A percentile compares a stretch with the other conserved stretches of the same genome.
These are phyloP conservation scores for Exophiala sp. DNA, from an alignment of 2,329 filamentous ascomycete genomes.

Conservation along the genomic window DNA sequence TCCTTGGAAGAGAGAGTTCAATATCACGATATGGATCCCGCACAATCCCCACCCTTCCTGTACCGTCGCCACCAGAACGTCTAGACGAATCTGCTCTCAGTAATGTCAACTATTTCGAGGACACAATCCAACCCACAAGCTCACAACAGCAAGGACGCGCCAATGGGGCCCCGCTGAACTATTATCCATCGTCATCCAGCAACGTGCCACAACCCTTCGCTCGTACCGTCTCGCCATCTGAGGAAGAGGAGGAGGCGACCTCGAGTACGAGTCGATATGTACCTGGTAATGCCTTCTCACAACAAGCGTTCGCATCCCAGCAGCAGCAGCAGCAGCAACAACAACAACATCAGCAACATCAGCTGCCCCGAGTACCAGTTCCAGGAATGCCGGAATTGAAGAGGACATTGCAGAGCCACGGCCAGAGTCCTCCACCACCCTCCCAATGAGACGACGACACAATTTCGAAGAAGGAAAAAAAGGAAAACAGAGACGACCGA, in stretches of 20 bases:
- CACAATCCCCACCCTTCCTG: constrained; percentile 23
- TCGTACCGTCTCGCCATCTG: constrained; percentile 8
- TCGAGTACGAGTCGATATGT: constrained; percentile 15
- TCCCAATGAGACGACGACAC: constrained; percentile 8
- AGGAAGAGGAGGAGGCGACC: constrained; percentile 1
- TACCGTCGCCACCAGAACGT: constrained; percentile 19
- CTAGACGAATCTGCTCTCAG: constrained; percentile 4
- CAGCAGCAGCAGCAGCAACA: background rate
- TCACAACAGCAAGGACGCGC: constrained; percentile 9
- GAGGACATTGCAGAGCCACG: constrained; percentile 5
- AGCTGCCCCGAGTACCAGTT: constrained; percentile 16
- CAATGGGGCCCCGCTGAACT: constrained; percentile 12
- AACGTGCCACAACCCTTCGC: background rate
- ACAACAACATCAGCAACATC: background rate
- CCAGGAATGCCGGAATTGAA: constrained; percentile 27
- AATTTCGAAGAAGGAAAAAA: too few relatives aligned
- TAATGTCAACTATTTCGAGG: constrained; percentile 26
- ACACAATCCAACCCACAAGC: constrained; percentile 16
- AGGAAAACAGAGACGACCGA: background rate
- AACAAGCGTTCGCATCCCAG: constrained; percentile 17
- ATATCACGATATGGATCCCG: constrained; percentile 11
- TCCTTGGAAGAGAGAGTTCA: constrained; percentile 3
- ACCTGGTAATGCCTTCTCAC: constrained; percentile 29
- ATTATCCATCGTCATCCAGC: constrained; percentile 4
- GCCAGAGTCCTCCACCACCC: constrained; percentile 5